phyloP scores from a whole-genome alignment of 352 stramenopile genomes.

The Phytopythium delawarense region DNA sequence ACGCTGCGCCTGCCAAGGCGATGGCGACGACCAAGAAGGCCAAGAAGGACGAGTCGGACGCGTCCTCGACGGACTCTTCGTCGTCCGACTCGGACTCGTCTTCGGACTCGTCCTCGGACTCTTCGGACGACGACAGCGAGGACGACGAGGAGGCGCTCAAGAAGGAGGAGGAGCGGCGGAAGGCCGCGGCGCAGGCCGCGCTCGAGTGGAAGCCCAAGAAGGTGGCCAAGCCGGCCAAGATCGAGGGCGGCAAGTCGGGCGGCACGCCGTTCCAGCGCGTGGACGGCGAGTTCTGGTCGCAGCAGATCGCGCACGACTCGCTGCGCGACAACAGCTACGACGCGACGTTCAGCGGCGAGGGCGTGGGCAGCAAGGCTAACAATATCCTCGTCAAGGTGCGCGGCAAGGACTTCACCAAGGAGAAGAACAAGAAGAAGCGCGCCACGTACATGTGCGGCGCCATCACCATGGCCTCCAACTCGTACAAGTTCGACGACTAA shows the following conservation, averaged over 20 bases:
- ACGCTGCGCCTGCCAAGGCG: slow-evolving; percentile 18
- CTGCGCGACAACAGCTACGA: slow-evolving; percentile 99
- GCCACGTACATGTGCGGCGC: slow-evolving; percentile 93
- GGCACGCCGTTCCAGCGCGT: slow-evolving; percentile 98
- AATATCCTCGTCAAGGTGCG: slow-evolving; percentile 97
- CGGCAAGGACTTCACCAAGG: slow-evolving; percentile 99
- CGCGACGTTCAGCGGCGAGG: slow-evolving; percentile 93
- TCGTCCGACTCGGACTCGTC: slow-evolving; percentile 43
- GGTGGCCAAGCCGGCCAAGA: slow-evolving; percentile 55
- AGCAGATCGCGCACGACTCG: slow-evolving; percentile 88
- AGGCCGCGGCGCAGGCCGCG: slow-evolving; percentile 83
- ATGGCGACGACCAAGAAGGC: slow-evolving; percentile 31
- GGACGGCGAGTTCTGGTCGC: slow-evolving; percentile 94
- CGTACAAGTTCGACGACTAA: slow-evolving; percentile 89
- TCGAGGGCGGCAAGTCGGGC: slow-evolving; percentile 56
- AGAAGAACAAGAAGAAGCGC: slow-evolving; percentile 99
- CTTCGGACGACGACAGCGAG: slow-evolving; percentile 38
- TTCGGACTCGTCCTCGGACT: slow-evolving; percentile 50
- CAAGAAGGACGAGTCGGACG: slow-evolving; percentile 34
- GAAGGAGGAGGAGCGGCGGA: slow-evolving; percentile 70
- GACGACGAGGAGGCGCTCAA: slow-evolving; percentile 58
- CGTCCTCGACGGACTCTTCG: slow-evolving; percentile 43
- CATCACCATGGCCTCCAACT: slow-evolving; percentile 93
- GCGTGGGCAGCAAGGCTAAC: slow-evolving; percentile 97
- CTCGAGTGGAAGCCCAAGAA: slow-evolving; percentile 91